Evolutionary conservation across 768 basidiomycete species (phyloP).

Genomic region (Rhizopogon salebrosus): DNA sequence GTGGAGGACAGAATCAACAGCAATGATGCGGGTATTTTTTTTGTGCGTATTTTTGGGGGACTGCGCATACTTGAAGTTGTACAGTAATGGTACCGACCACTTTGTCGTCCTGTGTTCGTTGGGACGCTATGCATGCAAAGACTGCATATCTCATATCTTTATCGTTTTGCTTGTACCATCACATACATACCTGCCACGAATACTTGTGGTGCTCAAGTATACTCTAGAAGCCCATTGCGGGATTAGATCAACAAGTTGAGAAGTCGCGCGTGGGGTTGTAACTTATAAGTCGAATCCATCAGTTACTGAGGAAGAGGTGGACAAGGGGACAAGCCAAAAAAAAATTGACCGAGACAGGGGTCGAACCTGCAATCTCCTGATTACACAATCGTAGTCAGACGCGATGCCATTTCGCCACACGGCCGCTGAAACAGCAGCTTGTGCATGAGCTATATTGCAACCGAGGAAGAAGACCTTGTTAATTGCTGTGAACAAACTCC

Average conservation of each 20-base stretch:
- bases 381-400: conserved; percentile 67
- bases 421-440: conserved; percentile 30
- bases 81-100: not conserved
- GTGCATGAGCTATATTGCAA: not conserved
- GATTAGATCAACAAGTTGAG: too few relatives aligned
- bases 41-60: not conserved
- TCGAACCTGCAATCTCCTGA: conserved; percentile 94
- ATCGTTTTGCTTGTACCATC: not conserved
- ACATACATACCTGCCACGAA: not conserved
- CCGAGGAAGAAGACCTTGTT: not conserved
- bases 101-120: not conserved
- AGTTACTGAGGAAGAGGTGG: too few relatives aligned
- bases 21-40: conserved; percentile 13
- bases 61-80: not conserved
- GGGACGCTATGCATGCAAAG: not conserved
- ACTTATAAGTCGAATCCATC: too few relatives aligned
- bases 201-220: too few relatives aligned
- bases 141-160: not conserved
- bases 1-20: conserved; percentile 24
- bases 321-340: not conserved
- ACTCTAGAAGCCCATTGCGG: too few relatives aligned
- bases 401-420: conserved; percentile 86
- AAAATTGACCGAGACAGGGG: conserved; percentile 78
- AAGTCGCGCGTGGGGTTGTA: too few relatives aligned
- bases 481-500: not conserved